Evolutionary conservation across 2,329 filamentous ascomycete genomes (phyloP), one percentile per base, ranked within the genome.

Genomic region (Fusarium temperatum): DNA sequence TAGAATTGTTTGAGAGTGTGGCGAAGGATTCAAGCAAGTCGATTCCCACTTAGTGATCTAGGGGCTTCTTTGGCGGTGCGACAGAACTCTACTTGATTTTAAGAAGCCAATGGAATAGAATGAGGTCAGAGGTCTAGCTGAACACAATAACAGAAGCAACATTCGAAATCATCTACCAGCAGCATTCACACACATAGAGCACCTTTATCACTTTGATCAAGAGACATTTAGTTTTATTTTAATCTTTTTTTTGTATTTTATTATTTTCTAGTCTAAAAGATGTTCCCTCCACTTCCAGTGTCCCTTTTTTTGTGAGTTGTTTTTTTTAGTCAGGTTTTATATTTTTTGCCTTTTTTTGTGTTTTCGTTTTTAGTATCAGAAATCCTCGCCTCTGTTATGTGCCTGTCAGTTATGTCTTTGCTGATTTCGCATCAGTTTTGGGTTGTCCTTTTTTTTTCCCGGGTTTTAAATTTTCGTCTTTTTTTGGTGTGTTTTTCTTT

Each of bases 251-350:
- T n/a, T 15, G 6, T 24, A 24, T 44, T 24, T 44, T 44, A 10
- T 44, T 17, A 17, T 44, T 44, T 44, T 44, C n/a, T 44, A 1
- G 41, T 42, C 14, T 42, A 42, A 42, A 42, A 11, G 14, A 42
- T 24, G 11, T 24, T 17, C 8, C 14, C n/a, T 42, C 9, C 6
- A 42, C 41, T 42, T 17, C 14, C 8, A 4, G 10, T 42, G 6
- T 4, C 41, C 22, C 24, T 2, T 9, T 24, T 42, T 24, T n/a
- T n/a, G 10, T 1, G 11, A 6, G 14, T 17, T 2, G 9, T 10
- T 41, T 41, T n/a, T 24, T 42, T 17, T 9, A 6, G 14, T 15
- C 13, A 11, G 14, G 41, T n/a, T 42, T 24, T 42, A 7, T 24
- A n/a, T 24, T n/a, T 42, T 42, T 24, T 7, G 6, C 3, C 41